phyloP scores from a whole-genome alignment of 345 rosid genomes.

The Odontarrhena argentea region DNA sequence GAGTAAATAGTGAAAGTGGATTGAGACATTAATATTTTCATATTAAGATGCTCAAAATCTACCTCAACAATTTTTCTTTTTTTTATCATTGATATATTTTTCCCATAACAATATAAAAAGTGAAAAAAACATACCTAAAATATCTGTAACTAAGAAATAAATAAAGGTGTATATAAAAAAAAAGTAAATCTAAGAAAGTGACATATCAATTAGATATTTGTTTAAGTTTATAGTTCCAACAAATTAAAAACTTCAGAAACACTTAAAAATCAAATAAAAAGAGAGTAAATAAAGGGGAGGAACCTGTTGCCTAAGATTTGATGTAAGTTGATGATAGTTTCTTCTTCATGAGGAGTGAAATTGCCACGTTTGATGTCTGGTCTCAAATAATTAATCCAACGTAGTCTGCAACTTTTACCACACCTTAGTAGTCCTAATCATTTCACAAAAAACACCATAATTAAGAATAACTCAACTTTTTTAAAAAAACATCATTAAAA shows the following conservation, averaged over 20 bases:
- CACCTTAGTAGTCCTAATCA: constrained; percentile 55
- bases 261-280: neutral
- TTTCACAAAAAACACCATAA: constrained; percentile 9
- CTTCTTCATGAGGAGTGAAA: constrained; percentile 54
- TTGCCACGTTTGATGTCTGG: constrained; percentile 64
- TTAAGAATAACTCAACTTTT: too few relatives aligned
- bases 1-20: too few relatives aligned
- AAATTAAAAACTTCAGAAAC: neutral
- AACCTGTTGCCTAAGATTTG: constrained; percentile 56
- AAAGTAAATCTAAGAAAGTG: neutral
- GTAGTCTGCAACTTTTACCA: constrained; percentile 75
- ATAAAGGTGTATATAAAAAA: too few relatives aligned
- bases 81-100: too few relatives aligned
- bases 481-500: constrained; percentile 12
- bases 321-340: constrained; percentile 49
- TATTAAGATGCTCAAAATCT: neutral
- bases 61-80: neutral
- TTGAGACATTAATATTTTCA: neutral
- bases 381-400: constrained; percentile 66
- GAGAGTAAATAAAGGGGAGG: neutral
- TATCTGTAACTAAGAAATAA: too few relatives aligned
- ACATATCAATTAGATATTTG: neutral
- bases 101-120: too few relatives aligned
- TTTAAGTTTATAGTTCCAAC: neutral
- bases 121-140: too few relatives aligned